Evolutionary conservation across 352 stramenopile species (phyloP).

Genomic region (Pythium folliculosum): DNA sequence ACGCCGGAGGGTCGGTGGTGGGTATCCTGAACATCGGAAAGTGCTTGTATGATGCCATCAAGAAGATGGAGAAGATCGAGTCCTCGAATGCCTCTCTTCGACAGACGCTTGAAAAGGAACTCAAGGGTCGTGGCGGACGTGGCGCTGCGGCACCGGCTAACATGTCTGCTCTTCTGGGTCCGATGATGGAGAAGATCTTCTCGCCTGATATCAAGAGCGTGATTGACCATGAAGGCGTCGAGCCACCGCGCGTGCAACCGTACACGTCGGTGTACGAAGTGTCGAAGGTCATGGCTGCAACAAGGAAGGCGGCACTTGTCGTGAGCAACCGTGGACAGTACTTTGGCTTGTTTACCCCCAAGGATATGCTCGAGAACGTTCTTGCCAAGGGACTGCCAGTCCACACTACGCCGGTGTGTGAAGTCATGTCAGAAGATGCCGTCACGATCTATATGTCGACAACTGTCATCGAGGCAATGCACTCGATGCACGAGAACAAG

Average conservation of each 20-base stretch:
- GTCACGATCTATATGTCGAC: constrained; percentile 67
- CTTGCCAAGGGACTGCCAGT: constrained; percentile 92
- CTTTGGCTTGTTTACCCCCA: constrained; percentile 97
- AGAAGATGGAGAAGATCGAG: constrained; percentile 95
- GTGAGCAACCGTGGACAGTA: constrained; percentile 93
- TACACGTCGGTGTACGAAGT: constrained; percentile 93
- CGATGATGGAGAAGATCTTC: constrained; percentile 89
- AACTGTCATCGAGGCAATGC: constrained; percentile 86
- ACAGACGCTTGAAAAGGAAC: constrained; percentile 78
- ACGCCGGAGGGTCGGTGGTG: constrained; percentile 85
- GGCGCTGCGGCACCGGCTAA: constrained; percentile 16
- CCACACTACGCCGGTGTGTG: constrained; percentile 90
- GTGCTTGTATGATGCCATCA: constrained; percentile 98
- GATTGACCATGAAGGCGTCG: constrained; percentile 75
- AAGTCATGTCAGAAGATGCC: constrained; percentile 89
- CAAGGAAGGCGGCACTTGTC: constrained; percentile 93
- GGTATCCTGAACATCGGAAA: constrained; percentile 98
- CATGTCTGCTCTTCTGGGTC: constrained; percentile 72
- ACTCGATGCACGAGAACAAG: constrained; percentile 88
- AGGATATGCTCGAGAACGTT: constrained; percentile 97
- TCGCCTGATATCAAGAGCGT: constrained; percentile 86
- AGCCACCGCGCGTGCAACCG: constrained; percentile 78
- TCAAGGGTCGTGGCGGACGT: constrained; percentile 51
- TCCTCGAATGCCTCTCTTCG: constrained; percentile 71
- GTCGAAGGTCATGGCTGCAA: constrained; percentile 93